Conservation (phyloP, 306 rosid species). For the Astragalus glycyphyllos region DNA sequence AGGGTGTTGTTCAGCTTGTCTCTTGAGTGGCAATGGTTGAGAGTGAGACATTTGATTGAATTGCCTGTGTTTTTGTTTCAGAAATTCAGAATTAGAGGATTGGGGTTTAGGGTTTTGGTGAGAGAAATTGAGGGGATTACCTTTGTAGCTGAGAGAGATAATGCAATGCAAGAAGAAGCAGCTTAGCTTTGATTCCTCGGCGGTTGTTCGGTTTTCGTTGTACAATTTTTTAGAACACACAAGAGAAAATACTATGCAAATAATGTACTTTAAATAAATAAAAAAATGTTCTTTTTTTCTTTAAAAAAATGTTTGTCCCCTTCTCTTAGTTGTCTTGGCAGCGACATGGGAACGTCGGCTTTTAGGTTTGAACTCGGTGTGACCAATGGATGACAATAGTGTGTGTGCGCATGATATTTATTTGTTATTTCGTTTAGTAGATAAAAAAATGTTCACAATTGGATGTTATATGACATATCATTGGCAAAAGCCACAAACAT, state of each 20-base stretch:
- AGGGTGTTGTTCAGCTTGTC: constrained; percentile 62
- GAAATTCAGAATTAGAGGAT: background rate
- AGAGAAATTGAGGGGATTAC: background rate
- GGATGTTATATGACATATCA: too few relatives aligned
- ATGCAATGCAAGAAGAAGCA: background rate
- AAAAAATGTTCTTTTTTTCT: too few relatives aligned
- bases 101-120: constrained; percentile 46
- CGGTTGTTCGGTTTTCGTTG: constrained; percentile 39
- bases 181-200: constrained; percentile 19
- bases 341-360: too few relatives aligned
- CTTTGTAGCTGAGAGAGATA: background rate
- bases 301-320: too few relatives aligned
- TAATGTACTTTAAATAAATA: too few relatives aligned
- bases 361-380: too few relatives aligned
- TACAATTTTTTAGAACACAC: background rate
- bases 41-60: constrained; percentile 48
- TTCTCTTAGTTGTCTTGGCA: too few relatives aligned
- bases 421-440: too few relatives aligned
- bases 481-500: too few relatives aligned
- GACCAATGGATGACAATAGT: too few relatives aligned
- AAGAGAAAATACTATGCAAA: background rate
- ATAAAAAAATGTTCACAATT: too few relatives aligned
- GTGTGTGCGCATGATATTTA: too few relatives aligned
- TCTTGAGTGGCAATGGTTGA: constrained; percentile 52
- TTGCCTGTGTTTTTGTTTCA: background rate